Base-by-base conservation (phyloP, 1,284 basidiomycete genomes). In the Trichosporon faecale region DNA sequence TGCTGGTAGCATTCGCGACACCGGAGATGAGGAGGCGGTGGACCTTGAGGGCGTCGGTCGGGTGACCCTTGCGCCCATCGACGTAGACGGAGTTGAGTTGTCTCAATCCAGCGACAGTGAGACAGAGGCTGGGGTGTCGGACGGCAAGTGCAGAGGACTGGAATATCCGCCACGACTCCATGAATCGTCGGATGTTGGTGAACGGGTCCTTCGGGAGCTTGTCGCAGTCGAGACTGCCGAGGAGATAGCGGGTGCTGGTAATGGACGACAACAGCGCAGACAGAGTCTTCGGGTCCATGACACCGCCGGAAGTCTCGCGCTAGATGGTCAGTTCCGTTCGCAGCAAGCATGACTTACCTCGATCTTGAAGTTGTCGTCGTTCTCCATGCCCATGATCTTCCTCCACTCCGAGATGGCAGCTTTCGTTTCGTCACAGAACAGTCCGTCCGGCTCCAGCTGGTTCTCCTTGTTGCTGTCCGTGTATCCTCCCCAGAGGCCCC, bases 401-500 rank as follows among this genome's bases (percentile, higher is more conserved):
- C 81, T 74, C 80, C 80, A 82, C 27, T 70, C 69, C 46, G 76
- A 78, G 11, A 81, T 74, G 8, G 74, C 80, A n/a, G 75, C 72
- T 70, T 82, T 82, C 4, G 81, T 82, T 74, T 82, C 80, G 69
- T 83, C 81, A 66, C 80, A 83, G 64, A 83, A 81, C 65, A 80
- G 66, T 0, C 81, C 81, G 71, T 83, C 79, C 8, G 79, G 67
- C 64, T 78, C 77, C 33, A 76, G 64, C 18, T 76, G 73, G 18
- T 27, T n/a, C 18, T 31, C 57, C 29, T 61, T 61, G 57, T 61
- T n/a, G 29, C 16, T 61, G 31, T 74, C 70, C 4, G 69, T 55
- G 8, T 69, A 49, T 2, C 52, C 27, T 3, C 73, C 74, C 61
- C 74, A 79, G 64, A 80, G 64, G 5, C 81, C 80, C 80, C 80